A percentile compares a stretch with the other conserved stretches of the same genome.
Evolutionary conservation across 1,284 basidiomycete genomes (phyloP).

Genomic region (Ganoderma sinense): DNA sequence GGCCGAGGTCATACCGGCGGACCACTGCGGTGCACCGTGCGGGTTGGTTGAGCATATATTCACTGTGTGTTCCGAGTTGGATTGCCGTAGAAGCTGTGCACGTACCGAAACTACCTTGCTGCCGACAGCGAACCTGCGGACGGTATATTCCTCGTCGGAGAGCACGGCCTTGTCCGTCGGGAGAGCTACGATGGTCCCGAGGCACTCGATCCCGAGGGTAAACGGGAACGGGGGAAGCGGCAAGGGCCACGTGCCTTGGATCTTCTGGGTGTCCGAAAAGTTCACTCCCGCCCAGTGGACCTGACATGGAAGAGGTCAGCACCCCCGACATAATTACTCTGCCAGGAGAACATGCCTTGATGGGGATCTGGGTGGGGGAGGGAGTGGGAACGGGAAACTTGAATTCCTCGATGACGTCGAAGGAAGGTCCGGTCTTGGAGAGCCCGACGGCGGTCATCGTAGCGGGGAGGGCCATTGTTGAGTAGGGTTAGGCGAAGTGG

Average conservation of each 20-base stretch:
- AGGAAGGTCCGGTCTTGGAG: background rate
- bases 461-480: background rate
- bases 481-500: background rate
- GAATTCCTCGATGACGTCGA: constrained; percentile 1
- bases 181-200: background rate
- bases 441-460: constrained; percentile 1
- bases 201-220: background rate
- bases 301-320: background rate
- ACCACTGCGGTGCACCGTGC: background rate
- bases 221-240: background rate
- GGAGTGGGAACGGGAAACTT: background rate
- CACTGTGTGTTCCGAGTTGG: too few relatives aligned
- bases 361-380: background rate
- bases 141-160: background rate
- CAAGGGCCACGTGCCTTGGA: background rate
- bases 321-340: background rate
- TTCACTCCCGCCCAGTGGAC: background rate
- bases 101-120: background rate
- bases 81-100: too few relatives aligned
- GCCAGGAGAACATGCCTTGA: background rate
- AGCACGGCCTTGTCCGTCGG: background rate
- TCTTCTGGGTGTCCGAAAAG: background rate
- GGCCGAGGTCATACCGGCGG: background rate
- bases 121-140: background rate
- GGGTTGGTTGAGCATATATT: too few relatives aligned